Conservation (phyloP, 2,329 filamentous ascomycete species). For the Nakataea oryzae region DNA sequence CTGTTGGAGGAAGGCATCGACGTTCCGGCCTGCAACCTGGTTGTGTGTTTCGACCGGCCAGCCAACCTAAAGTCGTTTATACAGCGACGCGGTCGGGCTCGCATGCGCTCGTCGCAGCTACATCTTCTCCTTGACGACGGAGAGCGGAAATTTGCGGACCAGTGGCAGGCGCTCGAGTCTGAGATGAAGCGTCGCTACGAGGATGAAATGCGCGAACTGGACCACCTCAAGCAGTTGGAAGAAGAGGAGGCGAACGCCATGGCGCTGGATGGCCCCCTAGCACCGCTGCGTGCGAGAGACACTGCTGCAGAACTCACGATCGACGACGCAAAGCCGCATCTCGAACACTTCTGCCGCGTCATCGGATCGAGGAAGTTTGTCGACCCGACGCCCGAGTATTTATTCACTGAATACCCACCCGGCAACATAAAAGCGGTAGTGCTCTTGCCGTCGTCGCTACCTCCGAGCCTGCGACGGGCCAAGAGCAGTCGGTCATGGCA, state of each 20-base stretch:
- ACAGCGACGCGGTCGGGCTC: slow-evolving; percentile 43
- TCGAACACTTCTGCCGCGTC: slow-evolving; percentile 70
- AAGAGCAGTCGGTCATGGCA: slow-evolving; percentile 48
- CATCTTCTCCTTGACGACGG: slow-evolving; percentile 29
- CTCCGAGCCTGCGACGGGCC: slow-evolving; percentile 46
- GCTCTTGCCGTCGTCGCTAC: slow-evolving; percentile 59
- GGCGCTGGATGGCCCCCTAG: slow-evolving; percentile 9
- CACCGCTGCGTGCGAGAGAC: slow-evolving; percentile 12
- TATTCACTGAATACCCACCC: slow-evolving; percentile 28
- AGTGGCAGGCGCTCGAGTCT: slow-evolving; percentile 59
- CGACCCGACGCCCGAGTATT: slow-evolving; percentile 59
- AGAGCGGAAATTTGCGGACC: slow-evolving; percentile 13
- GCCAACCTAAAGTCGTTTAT: slow-evolving; percentile 45
- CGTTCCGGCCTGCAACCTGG: slow-evolving; percentile 51
- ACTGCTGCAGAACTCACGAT: slow-evolving; percentile 59
- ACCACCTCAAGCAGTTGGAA: slow-evolving; percentile 36
- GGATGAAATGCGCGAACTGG: slow-evolving; percentile 45
- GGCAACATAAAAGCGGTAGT: slow-evolving; percentile 46
- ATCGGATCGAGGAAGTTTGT: slow-evolving; percentile 49
- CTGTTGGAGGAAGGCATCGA: slow-evolving; percentile 61
- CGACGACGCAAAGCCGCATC: slow-evolving; percentile 62
- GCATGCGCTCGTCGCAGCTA: slow-evolving; percentile 39
- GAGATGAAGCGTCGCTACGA: slow-evolving; percentile 64
- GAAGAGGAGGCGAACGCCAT: slow-evolving; percentile 17
- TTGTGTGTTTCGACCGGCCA: slow-evolving; percentile 45